Evolutionary conservation across 2,329 filamentous ascomycete genomes (phyloP), one percentile per base, ranked within the genome.

Genomic region (Penicillium sp.): DNA sequence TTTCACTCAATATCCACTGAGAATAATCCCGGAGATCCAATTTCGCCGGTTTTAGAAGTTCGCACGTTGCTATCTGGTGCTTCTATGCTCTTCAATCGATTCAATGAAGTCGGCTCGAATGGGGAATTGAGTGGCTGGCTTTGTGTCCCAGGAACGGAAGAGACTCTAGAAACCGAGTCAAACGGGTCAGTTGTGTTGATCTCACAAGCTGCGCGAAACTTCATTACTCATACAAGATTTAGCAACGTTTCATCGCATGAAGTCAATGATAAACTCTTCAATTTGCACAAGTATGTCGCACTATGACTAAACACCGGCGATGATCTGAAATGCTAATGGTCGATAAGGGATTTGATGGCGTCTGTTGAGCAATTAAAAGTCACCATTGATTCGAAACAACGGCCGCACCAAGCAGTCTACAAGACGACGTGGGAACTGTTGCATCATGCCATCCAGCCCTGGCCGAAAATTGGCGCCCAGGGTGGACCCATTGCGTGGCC

Each of bases 401-500:
- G 44, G 1, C 49, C 60, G 1, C 40, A 62, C 9, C 55, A 53
- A 39, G 21, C 48, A 4, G 40, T 59, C 1, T 68, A 68, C 44
- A 55, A 49, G 23, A 36, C 46, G 2, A 68, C 61, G 4, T 70
- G 64, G 65, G 54, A 62, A 12, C 57, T 63, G 15, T 43, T 69
- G 1, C 48, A 64, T 3, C 58, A 67, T 6, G 60, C 62, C 18
- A 55, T 68, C 37, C 53, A 62, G 18, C 59, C 59, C 6, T 70
- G 68, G 67, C 68, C 68, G 3, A 55, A 63, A 17, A 59, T 62
- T 1, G 61, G 64, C 9, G 49, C 56, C 3, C 55, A 65, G n/a
- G 68, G 67, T 9, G 67, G 67, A 7, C 52, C 66, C 10, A 62
- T 70, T 13, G 62, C 66, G 10, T 69, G 65, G 57, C 68, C 68